phyloP scores from a whole-genome alignment of 495 filamentous ascomycete genomes.

The Poronia punctata region DNA sequence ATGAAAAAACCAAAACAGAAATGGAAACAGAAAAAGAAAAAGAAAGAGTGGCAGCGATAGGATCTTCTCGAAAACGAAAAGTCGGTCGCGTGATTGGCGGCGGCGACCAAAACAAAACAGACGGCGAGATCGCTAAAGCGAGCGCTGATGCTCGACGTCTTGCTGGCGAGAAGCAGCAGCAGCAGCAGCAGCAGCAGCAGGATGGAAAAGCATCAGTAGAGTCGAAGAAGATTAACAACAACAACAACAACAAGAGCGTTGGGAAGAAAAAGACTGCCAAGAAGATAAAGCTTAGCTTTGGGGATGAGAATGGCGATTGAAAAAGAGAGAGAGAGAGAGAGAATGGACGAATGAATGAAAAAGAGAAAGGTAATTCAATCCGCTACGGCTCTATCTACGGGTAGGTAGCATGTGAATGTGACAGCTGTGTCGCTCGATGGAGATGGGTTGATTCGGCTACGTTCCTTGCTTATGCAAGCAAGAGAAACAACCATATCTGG shows the following conservation, averaged over 20 bases:
- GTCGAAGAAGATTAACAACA: too few species aligned
- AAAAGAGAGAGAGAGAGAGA: too few species aligned
- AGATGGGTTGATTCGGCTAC: too few species aligned
- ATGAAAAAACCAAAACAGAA: background rate
- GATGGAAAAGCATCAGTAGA: background rate
- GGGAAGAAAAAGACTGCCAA: constrained; percentile 43
- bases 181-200: background rate
- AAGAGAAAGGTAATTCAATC: too few species aligned
- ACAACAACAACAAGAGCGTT: constrained; percentile 9
- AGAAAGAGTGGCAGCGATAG: constrained; percentile 32
- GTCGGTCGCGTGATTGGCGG: constrained; percentile 39
- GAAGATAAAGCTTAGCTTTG: constrained; percentile 55
- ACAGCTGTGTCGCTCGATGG: too few species aligned
- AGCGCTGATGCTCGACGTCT: constrained; percentile 22
- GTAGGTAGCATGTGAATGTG: too few species aligned
- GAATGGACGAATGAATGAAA: too few species aligned
- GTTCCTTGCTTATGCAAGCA: too few species aligned
- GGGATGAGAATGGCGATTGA: constrained; percentile 31
- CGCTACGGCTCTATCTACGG: too few species aligned
- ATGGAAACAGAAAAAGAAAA: constrained; percentile 15
- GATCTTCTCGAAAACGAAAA: constrained; percentile 42
- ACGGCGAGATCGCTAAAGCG: constrained; percentile 18
- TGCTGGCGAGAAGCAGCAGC: background rate
- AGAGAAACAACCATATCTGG: too few species aligned
- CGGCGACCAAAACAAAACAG: constrained; percentile 8